Evolutionary conservation across 306 rosid species (phyloP).

Genomic region (Cucumis sativus): DNA sequence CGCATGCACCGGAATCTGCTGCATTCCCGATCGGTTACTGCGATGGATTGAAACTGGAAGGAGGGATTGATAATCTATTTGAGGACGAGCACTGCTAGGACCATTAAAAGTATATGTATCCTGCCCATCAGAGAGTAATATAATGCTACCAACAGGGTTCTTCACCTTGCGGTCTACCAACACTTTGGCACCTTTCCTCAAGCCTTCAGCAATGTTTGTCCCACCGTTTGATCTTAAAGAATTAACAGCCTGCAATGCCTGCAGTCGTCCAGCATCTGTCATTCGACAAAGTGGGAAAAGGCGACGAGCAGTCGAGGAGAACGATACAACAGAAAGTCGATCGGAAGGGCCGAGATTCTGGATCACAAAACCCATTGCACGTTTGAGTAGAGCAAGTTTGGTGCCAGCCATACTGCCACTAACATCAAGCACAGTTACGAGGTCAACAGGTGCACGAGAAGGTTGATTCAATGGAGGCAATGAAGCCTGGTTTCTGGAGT

Average conservation of each 20-base stretch:
- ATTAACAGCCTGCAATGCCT: slow-evolving; percentile 66
- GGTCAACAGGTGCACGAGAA: slow-evolving; percentile 69
- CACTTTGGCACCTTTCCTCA: slow-evolving; percentile 73
- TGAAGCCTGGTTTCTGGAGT: slow-evolving; percentile 8
- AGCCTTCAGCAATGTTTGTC: slow-evolving; percentile 77
- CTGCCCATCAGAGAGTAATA: slow-evolving; percentile 84
- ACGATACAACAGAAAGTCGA: slow-evolving; percentile 72
- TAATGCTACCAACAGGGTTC: slow-evolving; percentile 83
- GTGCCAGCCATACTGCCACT: slow-evolving; percentile 98
- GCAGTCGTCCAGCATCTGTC: slow-evolving; percentile 65
- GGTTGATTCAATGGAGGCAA: slow-evolving; percentile 15
- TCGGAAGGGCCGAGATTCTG: slow-evolving; percentile 77
- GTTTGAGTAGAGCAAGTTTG: slow-evolving; percentile 72
- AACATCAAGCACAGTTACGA: slow-evolving; percentile 86
- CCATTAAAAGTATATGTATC: slow-evolving; percentile 43
- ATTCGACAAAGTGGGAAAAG: slow-evolving; percentile 71
- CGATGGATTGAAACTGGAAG: slow-evolving; percentile 48
- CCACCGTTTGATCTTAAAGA: slow-evolving; percentile 63
- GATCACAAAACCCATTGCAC: slow-evolving; percentile 90
- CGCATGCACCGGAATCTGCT: slow-evolving; percentile 77
- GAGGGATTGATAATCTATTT: slow-evolving; percentile 38
- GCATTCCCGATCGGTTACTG: slow-evolving; percentile 20
- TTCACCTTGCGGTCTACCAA: slow-evolving; percentile 65
- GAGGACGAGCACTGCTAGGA: slow-evolving; percentile 22
- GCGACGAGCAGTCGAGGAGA: slow-evolving; percentile 76